Evolutionary conservation across 2,329 filamentous ascomycete species (phyloP).

Genomic region (Curvularia sp.): DNA sequence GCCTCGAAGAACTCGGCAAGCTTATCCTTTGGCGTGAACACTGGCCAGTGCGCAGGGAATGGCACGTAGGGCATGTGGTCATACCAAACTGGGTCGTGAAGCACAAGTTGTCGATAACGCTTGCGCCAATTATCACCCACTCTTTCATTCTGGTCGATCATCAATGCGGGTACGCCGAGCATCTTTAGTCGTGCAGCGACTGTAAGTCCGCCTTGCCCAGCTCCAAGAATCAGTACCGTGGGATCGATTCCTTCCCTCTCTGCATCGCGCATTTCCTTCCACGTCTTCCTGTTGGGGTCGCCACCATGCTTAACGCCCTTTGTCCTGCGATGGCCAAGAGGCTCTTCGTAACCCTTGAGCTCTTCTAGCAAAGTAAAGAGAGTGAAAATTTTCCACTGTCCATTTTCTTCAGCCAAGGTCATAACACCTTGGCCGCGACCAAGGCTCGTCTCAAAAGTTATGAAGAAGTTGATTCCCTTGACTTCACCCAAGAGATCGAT

Average conservation of each 20-base stretch:
- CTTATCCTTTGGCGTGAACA: conserved; percentile 45
- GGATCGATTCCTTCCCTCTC: conserved; percentile 38
- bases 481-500: conserved; percentile 42
- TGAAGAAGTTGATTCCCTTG: conserved; percentile 37
- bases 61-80: conserved; percentile 50
- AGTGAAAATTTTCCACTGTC: conserved; percentile 52
- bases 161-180: conserved; percentile 52
- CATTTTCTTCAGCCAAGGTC: conserved; percentile 43
- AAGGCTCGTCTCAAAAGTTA: conserved; percentile 41
- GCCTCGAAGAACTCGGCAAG: conserved; percentile 50
- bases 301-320: conserved; percentile 42
- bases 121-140: conserved; percentile 57
- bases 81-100: conserved; percentile 52
- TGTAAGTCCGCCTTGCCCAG: conserved; percentile 55
- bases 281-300: conserved; percentile 40
- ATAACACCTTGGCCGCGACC: conserved; percentile 45
- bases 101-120: conserved; percentile 55
- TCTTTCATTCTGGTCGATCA: conserved; percentile 54
- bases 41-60: conserved; percentile 43
- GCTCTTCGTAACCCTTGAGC: conserved; percentile 48
- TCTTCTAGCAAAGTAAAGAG: conserved; percentile 48
- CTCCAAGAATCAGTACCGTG: conserved; percentile 45
- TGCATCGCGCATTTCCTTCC: conserved; percentile 40
- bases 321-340: conserved; percentile 30
- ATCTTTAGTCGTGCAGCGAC: conserved; percentile 55